These are phyloP conservation scores for Acanthamoeba lenticulata DNA, from an alignment of 208 protist genomes.

Conservation along the genomic window DNA sequence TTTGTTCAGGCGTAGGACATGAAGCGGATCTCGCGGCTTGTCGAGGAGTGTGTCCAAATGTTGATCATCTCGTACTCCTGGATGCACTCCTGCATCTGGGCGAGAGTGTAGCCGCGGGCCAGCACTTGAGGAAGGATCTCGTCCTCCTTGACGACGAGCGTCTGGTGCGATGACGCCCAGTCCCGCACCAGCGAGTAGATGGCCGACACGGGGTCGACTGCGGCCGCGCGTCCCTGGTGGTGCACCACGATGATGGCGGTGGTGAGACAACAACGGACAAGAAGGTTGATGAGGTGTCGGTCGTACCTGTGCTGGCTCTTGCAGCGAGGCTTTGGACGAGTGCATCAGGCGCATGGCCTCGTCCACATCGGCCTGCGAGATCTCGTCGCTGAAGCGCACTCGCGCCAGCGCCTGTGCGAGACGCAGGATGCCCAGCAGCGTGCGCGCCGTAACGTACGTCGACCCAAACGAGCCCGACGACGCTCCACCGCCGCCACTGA, in stretches of 20 bases:
- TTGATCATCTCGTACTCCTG: constrained; percentile 31
- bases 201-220: background rate
- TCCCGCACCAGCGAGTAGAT: constrained; percentile 24
- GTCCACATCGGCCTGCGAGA: constrained; percentile 85
- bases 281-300: background rate
- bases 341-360: constrained; percentile 86
- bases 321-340: constrained; percentile 79
- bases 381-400: constrained; percentile 76
- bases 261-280: too few relatives aligned
- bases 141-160: background rate
- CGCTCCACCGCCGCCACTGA: background rate
- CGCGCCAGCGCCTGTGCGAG: constrained; percentile 84
- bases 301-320: background rate
- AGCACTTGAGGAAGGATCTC: constrained; percentile 27
- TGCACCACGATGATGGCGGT: background rate
- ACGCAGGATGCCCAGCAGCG: constrained; percentile 90
- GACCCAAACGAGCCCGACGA: background rate
- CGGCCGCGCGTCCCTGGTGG: background rate
- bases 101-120: background rate
- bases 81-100: background rate
- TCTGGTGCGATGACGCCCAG: background rate
- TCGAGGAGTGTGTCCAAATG: background rate
- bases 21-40: constrained; percentile 14
- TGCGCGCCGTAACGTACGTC: constrained; percentile 84
- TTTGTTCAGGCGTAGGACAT: background rate